These are phyloP conservation scores for Kodamaea sp. DNA, from an alignment of 1,139 yeast species.

Conservation along the genomic window DNA sequence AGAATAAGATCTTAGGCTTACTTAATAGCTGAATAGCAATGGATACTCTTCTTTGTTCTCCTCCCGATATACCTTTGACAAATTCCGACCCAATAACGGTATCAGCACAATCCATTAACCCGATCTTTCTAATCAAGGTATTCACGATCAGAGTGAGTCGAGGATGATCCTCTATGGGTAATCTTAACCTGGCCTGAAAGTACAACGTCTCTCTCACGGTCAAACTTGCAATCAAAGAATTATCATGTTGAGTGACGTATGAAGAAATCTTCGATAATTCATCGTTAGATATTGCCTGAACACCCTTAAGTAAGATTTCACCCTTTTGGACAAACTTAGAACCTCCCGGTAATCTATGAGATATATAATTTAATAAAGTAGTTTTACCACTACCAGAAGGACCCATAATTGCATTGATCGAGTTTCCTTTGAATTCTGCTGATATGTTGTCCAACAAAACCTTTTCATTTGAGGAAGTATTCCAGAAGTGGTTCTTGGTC, in stretches of 20 bases:
- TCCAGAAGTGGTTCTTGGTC: constrained; percentile 3
- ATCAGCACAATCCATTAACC: constrained; percentile 76
- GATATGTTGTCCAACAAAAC: constrained; percentile 50
- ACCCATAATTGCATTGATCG: constrained; percentile 84
- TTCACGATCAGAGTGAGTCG: constrained; percentile 43
- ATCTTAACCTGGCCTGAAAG: constrained; percentile 69
- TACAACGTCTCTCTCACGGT: constrained; percentile 77
- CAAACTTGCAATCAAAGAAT: constrained; percentile 63
- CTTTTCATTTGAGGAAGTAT: constrained; percentile 5
- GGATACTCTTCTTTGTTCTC: constrained; percentile 80
- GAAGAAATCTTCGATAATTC: constrained; percentile 55
- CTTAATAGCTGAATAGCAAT: constrained; percentile 77
- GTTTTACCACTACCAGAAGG: constrained; percentile 90
- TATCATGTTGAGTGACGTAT: constrained; percentile 82
- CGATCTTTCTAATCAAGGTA: constrained; percentile 63
- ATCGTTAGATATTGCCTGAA: constrained; percentile 37
- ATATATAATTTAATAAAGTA: constrained; percentile 64
- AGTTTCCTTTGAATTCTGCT: constrained; percentile 59
- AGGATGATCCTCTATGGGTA: constrained; percentile 39
- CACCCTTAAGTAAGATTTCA: constrained; percentile 23
- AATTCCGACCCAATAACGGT: constrained; percentile 72
- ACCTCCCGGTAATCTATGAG: constrained; percentile 59
- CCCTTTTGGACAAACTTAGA: constrained; percentile 31
- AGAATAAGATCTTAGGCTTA: constrained; percentile 66
- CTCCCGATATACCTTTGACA: constrained; percentile 81